phyloP scores from a whole-genome alignment of 2,329 filamentous ascomycete genomes.

The Lizonia empirigonia region DNA sequence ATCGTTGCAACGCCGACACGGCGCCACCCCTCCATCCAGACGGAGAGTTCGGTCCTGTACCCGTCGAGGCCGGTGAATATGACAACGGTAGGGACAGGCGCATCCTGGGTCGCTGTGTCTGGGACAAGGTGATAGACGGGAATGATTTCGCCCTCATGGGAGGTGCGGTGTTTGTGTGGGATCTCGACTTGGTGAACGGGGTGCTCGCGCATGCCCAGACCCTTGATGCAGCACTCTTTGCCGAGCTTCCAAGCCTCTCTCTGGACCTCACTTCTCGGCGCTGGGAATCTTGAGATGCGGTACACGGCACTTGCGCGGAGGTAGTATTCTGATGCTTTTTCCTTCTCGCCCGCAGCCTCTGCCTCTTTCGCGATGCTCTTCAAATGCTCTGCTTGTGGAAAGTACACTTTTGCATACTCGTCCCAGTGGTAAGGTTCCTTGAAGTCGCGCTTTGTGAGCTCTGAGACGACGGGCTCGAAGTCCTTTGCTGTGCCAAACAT shows the following conservation, averaged over 20 bases:
- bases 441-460: constrained; percentile 64
- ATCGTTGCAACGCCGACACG: constrained; percentile 56
- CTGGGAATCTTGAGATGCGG: constrained; percentile 73
- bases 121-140: constrained; percentile 71
- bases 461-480: constrained; percentile 71
- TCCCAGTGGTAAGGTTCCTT: constrained; percentile 68
- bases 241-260: constrained; percentile 68
- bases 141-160: constrained; percentile 61
- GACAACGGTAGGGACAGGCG: constrained; percentile 58
- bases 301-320: constrained; percentile 65
- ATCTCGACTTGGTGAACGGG: constrained; percentile 67
- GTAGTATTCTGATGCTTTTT: constrained; percentile 66
- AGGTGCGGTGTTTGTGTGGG: constrained; percentile 59
- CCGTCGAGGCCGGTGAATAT: constrained; percentile 66
- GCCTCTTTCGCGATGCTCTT: constrained; percentile 59
- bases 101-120: constrained; percentile 46
- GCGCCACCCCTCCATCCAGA: constrained; percentile 59
- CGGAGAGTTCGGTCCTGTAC: constrained; percentile 62
- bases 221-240: constrained; percentile 67
- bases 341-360: constrained; percentile 54
- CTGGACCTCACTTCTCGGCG: constrained; percentile 56
- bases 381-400: constrained; percentile 65
- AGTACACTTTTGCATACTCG: constrained; percentile 66
- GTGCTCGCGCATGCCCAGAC: constrained; percentile 51
- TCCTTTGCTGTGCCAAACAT: constrained; percentile 72